Evolutionary conservation across 257 asterid genomes (phyloP), one percentile per base, ranked within the genome.

Genomic region (Solanum neorickii): DNA sequence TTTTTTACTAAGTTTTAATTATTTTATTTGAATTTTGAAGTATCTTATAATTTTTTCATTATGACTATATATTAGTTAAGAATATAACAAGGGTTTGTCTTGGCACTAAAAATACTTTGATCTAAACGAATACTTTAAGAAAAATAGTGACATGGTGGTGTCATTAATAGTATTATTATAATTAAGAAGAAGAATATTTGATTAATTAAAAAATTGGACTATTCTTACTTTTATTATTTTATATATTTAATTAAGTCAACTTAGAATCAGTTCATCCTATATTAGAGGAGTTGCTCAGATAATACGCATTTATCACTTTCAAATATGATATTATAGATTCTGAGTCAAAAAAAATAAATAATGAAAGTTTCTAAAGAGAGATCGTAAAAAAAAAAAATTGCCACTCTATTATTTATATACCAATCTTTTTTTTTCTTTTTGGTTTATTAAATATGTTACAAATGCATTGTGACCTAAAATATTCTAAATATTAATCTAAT

Each of bases 161-260:
- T 76, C 83, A 76, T 3, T n/a, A 41, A 75, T 41, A 49, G 35
- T 75, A 76, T 23, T 75, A 75, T 13, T 75, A 74, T 74, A 23
- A 12, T 29, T 56, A 13, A 42, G 27, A 78, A 78, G 21, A 78
- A 78, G 21, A 46, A 27, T 46, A 44, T 69, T 69, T 69, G n/a
- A 27, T 78, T 46, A 78, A 5, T 46, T 15, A 46, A 78, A 78
- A 25, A 31, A 46, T 39, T 14, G 14, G 11, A 44, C 15, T 78
- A 9, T 27, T 13, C 8, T 78, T 75, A 39, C 10, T 41, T 41
- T 76, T 25, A 66, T 59, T 7, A 59, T 23, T 62, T 62, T 21
- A 39, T 39, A 39, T n/a, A 42, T 23, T n/a, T 29, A 42, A 41
- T 23, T n/a, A 4, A 80, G 95, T 94, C 95, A 93, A 93, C 91